Conservation (phyloP, 495 filamentous ascomycete genomes). For the Articulospora tetracladia region DNA sequence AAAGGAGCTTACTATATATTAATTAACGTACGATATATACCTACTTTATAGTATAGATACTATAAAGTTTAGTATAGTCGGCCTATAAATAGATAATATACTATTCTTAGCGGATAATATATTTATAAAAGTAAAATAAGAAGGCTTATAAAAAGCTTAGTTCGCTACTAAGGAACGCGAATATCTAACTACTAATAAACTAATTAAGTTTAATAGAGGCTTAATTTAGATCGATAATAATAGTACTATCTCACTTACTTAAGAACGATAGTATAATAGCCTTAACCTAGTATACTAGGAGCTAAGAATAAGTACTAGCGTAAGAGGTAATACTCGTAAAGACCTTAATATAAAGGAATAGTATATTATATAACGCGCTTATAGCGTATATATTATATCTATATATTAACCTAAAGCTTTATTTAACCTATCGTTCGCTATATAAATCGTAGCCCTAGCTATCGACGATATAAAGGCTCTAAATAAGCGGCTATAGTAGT, state of each 20-base stretch:
- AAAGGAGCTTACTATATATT: conserved; percentile 3
- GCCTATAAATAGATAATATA: no score
- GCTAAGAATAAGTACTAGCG: neutral
- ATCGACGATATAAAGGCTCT: neutral
- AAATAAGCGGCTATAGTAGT: conserved; percentile 14
- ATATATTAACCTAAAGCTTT: no score
- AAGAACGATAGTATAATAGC: neutral
- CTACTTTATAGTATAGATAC: conserved; percentile 7
- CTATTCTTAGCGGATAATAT: conserved; percentile 1
- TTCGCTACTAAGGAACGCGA: no score
- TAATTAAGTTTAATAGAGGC: no score
- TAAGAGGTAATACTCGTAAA: conserved; percentile 1
- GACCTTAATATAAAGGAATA: conserved; percentile 4
- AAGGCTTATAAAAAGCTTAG: no score
- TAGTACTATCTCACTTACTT: no score
- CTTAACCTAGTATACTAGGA: neutral
- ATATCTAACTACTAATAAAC: no score
- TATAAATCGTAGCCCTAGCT: neutral
- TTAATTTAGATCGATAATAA: no score
- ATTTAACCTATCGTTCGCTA: conserved; percentile 1
- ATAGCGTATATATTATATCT: no score
- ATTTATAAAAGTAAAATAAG: no score
- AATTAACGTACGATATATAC: conserved; percentile 7
- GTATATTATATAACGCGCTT: neutral
- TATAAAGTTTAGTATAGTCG: no score